phyloP scores from a whole-genome alignment of 1,284 basidiomycete species.

The Malassezia restricta region DNA sequence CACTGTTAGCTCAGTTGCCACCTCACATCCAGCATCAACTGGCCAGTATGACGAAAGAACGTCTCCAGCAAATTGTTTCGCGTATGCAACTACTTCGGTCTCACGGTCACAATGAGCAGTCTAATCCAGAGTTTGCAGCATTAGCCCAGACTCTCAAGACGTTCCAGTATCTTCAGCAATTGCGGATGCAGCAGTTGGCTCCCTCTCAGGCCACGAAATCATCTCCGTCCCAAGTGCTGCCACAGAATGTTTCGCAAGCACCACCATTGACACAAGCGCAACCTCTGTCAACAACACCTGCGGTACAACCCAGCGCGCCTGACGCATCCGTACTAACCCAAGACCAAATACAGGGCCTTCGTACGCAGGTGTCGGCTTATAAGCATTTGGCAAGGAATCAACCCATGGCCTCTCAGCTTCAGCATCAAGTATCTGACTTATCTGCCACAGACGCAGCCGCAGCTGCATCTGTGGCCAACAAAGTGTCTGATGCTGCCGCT shows the following conservation, averaged over 20 bases:
- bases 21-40: constrained; percentile 33
- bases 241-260: background rate
- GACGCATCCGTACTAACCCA: constrained; percentile 14
- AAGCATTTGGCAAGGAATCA: constrained; percentile 67
- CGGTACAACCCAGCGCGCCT: constrained; percentile 25
- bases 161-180: constrained; percentile 40
- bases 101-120: constrained; percentile 45
- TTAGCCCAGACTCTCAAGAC: constrained; percentile 41
- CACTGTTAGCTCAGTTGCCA: constrained; percentile 12
- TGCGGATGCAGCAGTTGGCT: constrained; percentile 34
- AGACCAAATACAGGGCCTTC: constrained; percentile 71
- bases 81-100: constrained; percentile 47
- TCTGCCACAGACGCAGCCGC: constrained; percentile 51
- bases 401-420: constrained; percentile 67
- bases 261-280: constrained; percentile 2
- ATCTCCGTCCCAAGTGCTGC: background rate
- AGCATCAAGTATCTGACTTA: constrained; percentile 52
- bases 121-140: constrained; percentile 43
- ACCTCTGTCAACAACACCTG: constrained; percentile 22
- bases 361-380: constrained; percentile 79
- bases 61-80: constrained; percentile 34
- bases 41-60: constrained; percentile 41
- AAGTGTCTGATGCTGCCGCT: constrained; percentile 61
- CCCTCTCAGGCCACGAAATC: background rate
- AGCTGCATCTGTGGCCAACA: constrained; percentile 59